A percentile compares a stretch with the other conserved stretches of the same genome.
Conservation (phyloP, 2,329 filamentous ascomycete species). For the Fusarium sublunatum region DNA sequence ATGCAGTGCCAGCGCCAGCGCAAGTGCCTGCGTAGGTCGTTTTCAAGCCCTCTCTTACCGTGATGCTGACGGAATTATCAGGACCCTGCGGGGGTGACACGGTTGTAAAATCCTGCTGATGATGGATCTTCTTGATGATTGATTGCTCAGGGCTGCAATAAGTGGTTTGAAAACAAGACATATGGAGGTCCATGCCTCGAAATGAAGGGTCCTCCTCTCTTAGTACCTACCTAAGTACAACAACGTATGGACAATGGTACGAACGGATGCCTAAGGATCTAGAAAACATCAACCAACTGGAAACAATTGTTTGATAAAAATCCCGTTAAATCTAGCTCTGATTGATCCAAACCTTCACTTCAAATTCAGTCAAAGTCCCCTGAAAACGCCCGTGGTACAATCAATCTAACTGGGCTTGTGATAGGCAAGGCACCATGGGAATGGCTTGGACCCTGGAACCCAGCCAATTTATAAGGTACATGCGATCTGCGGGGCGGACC, state of each 20-base stretch:
- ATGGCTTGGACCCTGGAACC: conserved; percentile 36
- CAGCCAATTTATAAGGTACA: conserved; percentile 24
- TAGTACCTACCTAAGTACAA: no score
- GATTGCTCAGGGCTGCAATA: conserved; percentile 10
- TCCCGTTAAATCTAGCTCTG: neutral
- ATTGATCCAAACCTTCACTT: neutral
- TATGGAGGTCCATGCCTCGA: conserved; percentile 17
- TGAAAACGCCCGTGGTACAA: conserved; percentile 10
- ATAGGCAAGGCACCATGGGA: conserved; percentile 27
- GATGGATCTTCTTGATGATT: conserved; percentile 6
- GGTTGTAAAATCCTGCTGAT: conserved; percentile 15
- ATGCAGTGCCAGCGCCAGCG: neutral
- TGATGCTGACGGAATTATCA: conserved; percentile 28
- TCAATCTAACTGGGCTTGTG: conserved; percentile 28
- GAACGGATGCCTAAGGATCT: conserved; percentile 10
- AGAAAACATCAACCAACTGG: conserved; percentile 1
- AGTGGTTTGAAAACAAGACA: conserved; percentile 25
- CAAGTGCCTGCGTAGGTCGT: neutral
- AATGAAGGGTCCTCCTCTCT: conserved; percentile 21
- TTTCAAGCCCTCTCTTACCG: conserved; percentile 9
- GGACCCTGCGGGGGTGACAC: conserved; percentile 21
- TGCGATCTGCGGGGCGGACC: conserved; percentile 21
- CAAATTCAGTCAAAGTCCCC: neutral
- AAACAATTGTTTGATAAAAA: conserved; percentile 5
- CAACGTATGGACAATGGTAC: neutral